A percentile compares a stretch with the other conserved stretches of the same genome.
Evolutionary conservation across 768 basidiomycete species (phyloP).

Genomic region (Rhodotorula paludigena): DNA sequence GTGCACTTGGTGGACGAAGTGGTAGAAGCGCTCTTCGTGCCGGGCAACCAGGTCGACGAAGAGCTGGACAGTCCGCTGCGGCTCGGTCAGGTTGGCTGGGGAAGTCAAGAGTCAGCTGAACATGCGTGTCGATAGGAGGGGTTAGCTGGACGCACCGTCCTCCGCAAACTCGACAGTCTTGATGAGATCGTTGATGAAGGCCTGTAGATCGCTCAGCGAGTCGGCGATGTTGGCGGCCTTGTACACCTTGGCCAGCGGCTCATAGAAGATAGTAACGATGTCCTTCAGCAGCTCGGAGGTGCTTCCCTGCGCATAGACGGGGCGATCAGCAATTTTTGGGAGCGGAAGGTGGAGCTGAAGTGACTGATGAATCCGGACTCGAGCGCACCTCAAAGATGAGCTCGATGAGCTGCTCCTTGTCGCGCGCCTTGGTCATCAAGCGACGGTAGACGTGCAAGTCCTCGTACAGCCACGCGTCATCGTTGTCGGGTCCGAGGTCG

Average conservation of each 20-base stretch:
- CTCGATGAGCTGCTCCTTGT: slow-evolving; percentile 85
- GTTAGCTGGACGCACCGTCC: slow-evolving; percentile 57
- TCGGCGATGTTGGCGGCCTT: slow-evolving; percentile 94
- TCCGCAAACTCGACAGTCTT: slow-evolving; percentile 87
- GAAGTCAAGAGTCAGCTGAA: not conserved
- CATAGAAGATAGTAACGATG: slow-evolving; percentile 97
- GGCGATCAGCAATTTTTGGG: not conserved
- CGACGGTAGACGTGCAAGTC: slow-evolving; percentile 75
- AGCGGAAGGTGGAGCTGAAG: not conserved
- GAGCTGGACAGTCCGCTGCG: slow-evolving; percentile 76
- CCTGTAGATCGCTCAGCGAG: slow-evolving; percentile 83
- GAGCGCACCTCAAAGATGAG: slow-evolving; percentile 81
- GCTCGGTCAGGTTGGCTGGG: slow-evolving; percentile 56
- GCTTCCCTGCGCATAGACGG: slow-evolving; percentile 61
- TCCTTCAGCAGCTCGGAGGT: slow-evolving; percentile 94
- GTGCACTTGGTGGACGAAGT: slow-evolving; percentile 97
- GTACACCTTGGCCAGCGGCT: slow-evolving; percentile 93
- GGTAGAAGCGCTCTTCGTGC: slow-evolving; percentile 93
- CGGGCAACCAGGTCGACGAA: slow-evolving; percentile 90
- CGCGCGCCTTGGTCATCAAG: slow-evolving; percentile 71
- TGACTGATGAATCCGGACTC: not conserved
- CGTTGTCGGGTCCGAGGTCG: slow-evolving; percentile 85
- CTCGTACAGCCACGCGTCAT: slow-evolving; percentile 94
- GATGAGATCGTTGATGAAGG: slow-evolving; percentile 90
- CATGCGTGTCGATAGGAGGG: not conserved